Evolutionary conservation across 2,329 filamentous ascomycete species (phyloP), one percentile per base, ranked within the genome.

Genomic region (Pestalotiopsis sp.): DNA sequence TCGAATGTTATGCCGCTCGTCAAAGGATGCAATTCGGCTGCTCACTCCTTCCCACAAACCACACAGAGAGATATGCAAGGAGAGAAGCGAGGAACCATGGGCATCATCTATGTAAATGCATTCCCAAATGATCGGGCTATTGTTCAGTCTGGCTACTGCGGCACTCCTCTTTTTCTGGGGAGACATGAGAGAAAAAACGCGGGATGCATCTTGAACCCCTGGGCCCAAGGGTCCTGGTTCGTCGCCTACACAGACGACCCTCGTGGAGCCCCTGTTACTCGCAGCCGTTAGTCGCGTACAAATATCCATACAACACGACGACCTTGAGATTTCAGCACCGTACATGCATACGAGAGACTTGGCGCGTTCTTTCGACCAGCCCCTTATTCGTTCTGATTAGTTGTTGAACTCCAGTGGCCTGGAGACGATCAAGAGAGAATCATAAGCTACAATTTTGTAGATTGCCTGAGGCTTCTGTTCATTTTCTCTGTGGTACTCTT

Each of bases 221-320:
- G 63, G 25, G 13, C 45, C 45, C 41, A 56, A 40, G 40, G 23
- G 25, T 66, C 63, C 62, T 23, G 25, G 36, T 20, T 23, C 23
- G 25, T 66, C 27, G 17, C 27, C 25, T 45, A 49, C 49, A 23
- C 17, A 65, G 23, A 49, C 4, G 49, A 57, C 13, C 41, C 63
- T 66, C 63, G 63, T 66, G 63, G 63, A 57, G 31, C 63, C 63
- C 63, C 20, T 66, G 63, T 62, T 40, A 52, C 17, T 17, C 20
- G 45, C 45, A 52, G 45, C 7, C 20, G 45, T 36, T 36, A n/a
- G 20, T 49, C 13, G 45, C n/a, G 7, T 52, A 52, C 45, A 52
- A 17, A 20, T 52, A 23, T 59, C 23, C 57, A 27, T 36, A 59
- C 12, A 36, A 23, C 14, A 62, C 13, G 14, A 27, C 27, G 23